Evolutionary conservation across 2,329 filamentous ascomycete species (phyloP).

Genomic region (Gaeumannomyces tritici): DNA sequence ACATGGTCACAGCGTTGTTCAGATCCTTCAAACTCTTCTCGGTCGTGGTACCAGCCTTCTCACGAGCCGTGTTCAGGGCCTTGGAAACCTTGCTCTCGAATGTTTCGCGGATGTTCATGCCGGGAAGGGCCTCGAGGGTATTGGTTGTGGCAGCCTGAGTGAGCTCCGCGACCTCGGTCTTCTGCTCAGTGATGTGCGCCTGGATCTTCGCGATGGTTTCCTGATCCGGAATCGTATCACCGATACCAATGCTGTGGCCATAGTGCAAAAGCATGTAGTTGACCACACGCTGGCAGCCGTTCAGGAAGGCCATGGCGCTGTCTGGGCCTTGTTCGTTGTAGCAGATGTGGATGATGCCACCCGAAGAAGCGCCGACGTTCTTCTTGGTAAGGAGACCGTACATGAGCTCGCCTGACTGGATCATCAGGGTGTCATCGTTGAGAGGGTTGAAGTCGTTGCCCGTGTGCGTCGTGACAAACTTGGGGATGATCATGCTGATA

Average conservation of each 20-base stretch:
- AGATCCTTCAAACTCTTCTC: slow-evolving; percentile 88
- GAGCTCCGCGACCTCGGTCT: slow-evolving; percentile 67
- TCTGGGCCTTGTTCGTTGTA: slow-evolving; percentile 89
- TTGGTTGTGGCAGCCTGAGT: slow-evolving; percentile 76
- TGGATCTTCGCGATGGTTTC: slow-evolving; percentile 78
- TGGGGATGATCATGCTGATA: slow-evolving; percentile 83
- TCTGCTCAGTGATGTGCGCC: slow-evolving; percentile 69
- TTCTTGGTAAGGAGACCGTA: slow-evolving; percentile 92
- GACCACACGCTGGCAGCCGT: slow-evolving; percentile 86
- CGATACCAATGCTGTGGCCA: slow-evolving; percentile 96
- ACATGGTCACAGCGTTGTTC: slow-evolving; percentile 97
- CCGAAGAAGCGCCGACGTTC: slow-evolving; percentile 78
- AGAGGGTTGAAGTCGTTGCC: slow-evolving; percentile 55
- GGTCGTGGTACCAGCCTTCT: slow-evolving; percentile 87
- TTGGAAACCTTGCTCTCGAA: slow-evolving; percentile 97
- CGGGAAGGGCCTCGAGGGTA: slow-evolving; percentile 80
- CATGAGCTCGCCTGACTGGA: slow-evolving; percentile 81
- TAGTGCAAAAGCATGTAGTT: slow-evolving; percentile 97
- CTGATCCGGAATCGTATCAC: slow-evolving; percentile 90
- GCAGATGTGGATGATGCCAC: slow-evolving; percentile 89
- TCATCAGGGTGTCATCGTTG: slow-evolving; percentile 68
- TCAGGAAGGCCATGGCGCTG: slow-evolving; percentile 88
- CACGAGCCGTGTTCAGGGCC: slow-evolving; percentile 89
- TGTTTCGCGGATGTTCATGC: slow-evolving; percentile 97
- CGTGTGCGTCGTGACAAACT: slow-evolving; percentile 69